phyloP scores from a whole-genome alignment of 371 early-diverging fungal species.

The Haplosporangium sp. region DNA sequence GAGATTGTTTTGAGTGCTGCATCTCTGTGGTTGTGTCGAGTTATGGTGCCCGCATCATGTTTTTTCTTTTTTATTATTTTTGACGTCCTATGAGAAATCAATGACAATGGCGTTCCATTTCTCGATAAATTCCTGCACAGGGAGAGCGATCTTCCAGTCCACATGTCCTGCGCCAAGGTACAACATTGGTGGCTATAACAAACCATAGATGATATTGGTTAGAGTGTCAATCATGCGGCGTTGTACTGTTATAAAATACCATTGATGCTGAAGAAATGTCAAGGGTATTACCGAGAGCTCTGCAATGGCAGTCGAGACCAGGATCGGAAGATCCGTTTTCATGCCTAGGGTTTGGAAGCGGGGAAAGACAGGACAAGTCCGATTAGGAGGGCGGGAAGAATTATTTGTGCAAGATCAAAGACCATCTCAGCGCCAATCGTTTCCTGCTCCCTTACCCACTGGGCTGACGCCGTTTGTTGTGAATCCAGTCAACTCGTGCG shows the following conservation, averaged over 20 bases:
- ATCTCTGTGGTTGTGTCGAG: too few species aligned
- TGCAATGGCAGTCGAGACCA: constrained; percentile 33
- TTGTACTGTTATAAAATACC: neutral
- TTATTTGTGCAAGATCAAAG: neutral
- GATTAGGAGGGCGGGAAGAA: neutral
- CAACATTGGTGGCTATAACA: constrained; percentile 74
- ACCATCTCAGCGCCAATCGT: neutral
- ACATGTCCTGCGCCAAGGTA: constrained; percentile 91
- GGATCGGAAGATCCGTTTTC: constrained; percentile 42
- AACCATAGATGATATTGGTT: neutral
- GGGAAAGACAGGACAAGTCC: neutral
- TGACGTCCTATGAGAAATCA: constrained; percentile 29
- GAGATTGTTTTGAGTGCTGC: too few species aligned
- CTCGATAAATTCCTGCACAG: constrained; percentile 71
- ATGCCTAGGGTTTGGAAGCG: constrained; percentile 18
- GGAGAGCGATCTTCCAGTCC: constrained; percentile 88
- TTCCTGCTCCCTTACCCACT: constrained; percentile 34
- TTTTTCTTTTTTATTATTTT: neutral
- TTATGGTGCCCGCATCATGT: neutral
- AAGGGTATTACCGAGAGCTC: constrained; percentile 32
- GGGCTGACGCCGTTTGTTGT: constrained; percentile 30
- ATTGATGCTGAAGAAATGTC: neutral
- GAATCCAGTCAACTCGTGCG: constrained; percentile 41
- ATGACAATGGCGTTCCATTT: constrained; percentile 43
- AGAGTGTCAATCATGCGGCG: too few species aligned